Evolutionary conservation across 106 monocot genomes (phyloP), one percentile per base, ranked within the genome.

Genomic region (Cymbidium sinense): DNA sequence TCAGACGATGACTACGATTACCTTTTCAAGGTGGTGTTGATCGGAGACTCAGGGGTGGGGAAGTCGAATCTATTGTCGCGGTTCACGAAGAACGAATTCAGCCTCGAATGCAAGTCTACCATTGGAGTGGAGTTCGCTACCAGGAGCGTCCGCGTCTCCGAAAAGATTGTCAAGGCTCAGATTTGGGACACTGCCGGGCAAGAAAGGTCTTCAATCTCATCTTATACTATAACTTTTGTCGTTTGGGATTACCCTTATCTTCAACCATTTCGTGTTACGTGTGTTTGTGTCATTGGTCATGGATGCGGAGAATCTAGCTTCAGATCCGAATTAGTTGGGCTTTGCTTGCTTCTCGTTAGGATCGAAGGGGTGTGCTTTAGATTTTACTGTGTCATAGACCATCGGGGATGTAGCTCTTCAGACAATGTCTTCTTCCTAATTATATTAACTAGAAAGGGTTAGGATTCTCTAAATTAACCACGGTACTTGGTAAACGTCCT

Each of bases 141-240:
- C 37, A 21, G 90, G 31, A 89, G 89, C 67, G 82, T 91, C 64
- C 76, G 77, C 34, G 91, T 94, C 21, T 89, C 91, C 51, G 91
- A 77, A 20, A 94, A 89, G 89, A 84, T 91, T 71, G 70, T 95
- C 83, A 95, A 95, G 84, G 92, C 94, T 13, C 94, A 94, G 89
- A 94, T 94, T 79, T 94, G 94, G 94, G 94, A 94, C 34, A 94
- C 94, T 20, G 94, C 94, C 64, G 94, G 94, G 17, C 94, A 94
- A 47, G 95, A 95, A 44, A 86, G 95, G 92, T 95, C 19, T 35
- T 27, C 47, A 17, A 47, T 47, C 47, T 47, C 2, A n/a, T n/a
- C n/a, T n/a, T n/a, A n/a, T n/a, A n/a, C n/a, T n/a, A n/a, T n/a
- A n/a, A 47, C 47, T 47, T 47, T 47, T 13, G 47, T 47, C 2